Conservation (phyloP, 1,139 yeast genomes). For the Geotrichum europaeum region DNA sequence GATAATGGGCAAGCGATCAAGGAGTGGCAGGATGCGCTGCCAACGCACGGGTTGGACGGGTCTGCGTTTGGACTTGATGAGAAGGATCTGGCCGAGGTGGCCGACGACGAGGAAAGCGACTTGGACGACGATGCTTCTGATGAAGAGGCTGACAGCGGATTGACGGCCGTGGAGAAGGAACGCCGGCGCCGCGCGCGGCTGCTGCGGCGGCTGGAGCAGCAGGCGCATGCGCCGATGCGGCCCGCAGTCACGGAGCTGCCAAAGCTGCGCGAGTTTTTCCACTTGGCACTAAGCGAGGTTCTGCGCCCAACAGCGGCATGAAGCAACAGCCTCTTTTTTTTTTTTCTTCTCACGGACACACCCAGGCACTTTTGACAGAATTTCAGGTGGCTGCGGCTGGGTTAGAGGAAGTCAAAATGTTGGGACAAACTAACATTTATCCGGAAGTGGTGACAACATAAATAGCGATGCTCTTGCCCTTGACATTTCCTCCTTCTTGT, state of each 20-base stretch:
- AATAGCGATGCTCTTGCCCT: not conserved
- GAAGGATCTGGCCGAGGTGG: constrained; percentile 49
- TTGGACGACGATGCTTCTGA: constrained; percentile 14
- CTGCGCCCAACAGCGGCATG: constrained; percentile 10
- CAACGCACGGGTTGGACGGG: constrained; percentile 41
- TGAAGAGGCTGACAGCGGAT: constrained; percentile 11
- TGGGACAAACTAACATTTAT: constrained; percentile 2
- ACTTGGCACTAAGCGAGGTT: constrained; percentile 18
- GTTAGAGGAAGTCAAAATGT: not conserved
- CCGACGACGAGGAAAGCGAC: constrained; percentile 34
- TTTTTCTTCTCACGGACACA: too few relatives aligned
- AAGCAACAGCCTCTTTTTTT: not conserved
- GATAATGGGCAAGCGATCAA: constrained; percentile 29
- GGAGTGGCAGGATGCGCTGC: constrained; percentile 32
- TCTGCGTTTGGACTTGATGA: constrained; percentile 54
- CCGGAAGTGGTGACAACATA: not conserved
- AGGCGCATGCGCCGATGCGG: constrained; percentile 25
- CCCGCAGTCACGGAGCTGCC: constrained; percentile 30
- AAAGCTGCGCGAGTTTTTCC: constrained; percentile 29
- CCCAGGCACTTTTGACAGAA: not conserved
- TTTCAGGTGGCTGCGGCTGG: not conserved
- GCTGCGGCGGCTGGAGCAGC: constrained; percentile 9
- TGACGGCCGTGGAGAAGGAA: constrained; percentile 18
- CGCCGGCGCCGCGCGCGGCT: constrained; percentile 22
- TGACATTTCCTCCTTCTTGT: not conserved